A percentile compares a stretch with the other conserved stretches of the same genome.
These are phyloP conservation scores for Irpex sp. DNA, from an alignment of 1,284 basidiomycete genomes.

Conservation along the genomic window DNA sequence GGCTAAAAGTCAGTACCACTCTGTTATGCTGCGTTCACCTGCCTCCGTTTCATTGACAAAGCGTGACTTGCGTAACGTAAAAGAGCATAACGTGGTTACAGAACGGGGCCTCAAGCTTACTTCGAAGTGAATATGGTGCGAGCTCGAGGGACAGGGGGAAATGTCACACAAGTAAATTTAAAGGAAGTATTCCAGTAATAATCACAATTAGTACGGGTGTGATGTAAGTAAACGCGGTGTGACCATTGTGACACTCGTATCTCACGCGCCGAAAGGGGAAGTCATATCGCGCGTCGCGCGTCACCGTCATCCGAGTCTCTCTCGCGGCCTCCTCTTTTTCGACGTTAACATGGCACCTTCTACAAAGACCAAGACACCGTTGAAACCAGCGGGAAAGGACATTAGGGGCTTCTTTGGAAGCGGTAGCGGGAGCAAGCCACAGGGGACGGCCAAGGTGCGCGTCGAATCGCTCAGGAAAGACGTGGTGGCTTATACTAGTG, in stretches of 20 bases:
- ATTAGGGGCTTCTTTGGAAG: constrained; percentile 17
- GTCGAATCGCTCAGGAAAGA: background rate
- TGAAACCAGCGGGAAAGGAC: constrained; percentile 13
- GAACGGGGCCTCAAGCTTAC: too few relatives aligned
- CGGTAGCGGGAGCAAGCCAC: background rate
- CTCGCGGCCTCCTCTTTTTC: background rate
- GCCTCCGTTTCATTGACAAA: too few relatives aligned
- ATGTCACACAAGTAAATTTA: too few relatives aligned
- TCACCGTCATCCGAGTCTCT: background rate
- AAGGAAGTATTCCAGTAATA: too few relatives aligned
- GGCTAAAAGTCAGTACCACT: too few relatives aligned
- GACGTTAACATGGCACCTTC: constrained; percentile 6
- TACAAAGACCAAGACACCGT: background rate
- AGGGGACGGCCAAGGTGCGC: background rate
- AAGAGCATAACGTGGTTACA: too few relatives aligned
- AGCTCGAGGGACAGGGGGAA: too few relatives aligned
- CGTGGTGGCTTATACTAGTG: background rate
- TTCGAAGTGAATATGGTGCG: too few relatives aligned
- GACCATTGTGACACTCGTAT: background rate
- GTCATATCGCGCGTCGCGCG: background rate
- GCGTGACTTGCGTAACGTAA: too few relatives aligned
- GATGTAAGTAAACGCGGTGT: background rate
- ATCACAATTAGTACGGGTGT: background rate
- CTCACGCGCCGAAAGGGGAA: background rate
- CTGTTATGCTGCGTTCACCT: too few relatives aligned